Conservation (phyloP, 2,329 filamentous ascomycete species). For the Colletotrichum incanum region DNA sequence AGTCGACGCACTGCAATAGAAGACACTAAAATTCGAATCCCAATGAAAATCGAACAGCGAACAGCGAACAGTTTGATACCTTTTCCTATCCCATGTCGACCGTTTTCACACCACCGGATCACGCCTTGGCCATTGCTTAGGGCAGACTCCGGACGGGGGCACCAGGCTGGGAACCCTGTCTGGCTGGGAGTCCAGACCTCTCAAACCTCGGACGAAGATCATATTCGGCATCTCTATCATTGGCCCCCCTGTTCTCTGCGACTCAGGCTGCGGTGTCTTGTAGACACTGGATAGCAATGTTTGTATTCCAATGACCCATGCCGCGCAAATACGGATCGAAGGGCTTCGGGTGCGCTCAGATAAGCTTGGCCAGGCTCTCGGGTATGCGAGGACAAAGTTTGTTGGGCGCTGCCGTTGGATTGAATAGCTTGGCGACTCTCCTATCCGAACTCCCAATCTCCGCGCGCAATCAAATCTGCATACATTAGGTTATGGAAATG, state of each 20-base stretch:
- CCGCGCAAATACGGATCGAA: neutral
- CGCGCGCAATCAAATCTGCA: constrained; percentile 21
- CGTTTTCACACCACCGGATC: constrained; percentile 11
- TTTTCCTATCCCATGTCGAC: constrained; percentile 5
- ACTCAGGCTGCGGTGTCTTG: constrained; percentile 14
- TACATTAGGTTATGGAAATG: neutral
- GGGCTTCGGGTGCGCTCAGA: neutral
- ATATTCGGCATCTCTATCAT: constrained; percentile 21
- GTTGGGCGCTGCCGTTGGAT: constrained; percentile 32
- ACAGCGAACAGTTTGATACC: neutral
- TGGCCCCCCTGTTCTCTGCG: constrained; percentile 26
- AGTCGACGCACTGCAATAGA: neutral
- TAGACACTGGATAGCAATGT: neutral
- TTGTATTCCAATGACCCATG: constrained; percentile 7
- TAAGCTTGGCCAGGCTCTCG: constrained; percentile 29
- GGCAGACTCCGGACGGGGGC: constrained; percentile 8
- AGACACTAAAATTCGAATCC: neutral
- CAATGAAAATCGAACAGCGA: neutral
- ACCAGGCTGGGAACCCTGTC: constrained; percentile 25
- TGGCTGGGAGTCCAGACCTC: constrained; percentile 30
- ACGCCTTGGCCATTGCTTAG: constrained; percentile 28
- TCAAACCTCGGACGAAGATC: constrained; percentile 31
- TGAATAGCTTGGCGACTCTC: constrained; percentile 21
- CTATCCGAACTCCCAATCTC: constrained; percentile 27
- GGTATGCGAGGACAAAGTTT: constrained; percentile 40